phyloP scores from a whole-genome alignment of 768 basidiomycete genomes.

The Mycena maculata region DNA sequence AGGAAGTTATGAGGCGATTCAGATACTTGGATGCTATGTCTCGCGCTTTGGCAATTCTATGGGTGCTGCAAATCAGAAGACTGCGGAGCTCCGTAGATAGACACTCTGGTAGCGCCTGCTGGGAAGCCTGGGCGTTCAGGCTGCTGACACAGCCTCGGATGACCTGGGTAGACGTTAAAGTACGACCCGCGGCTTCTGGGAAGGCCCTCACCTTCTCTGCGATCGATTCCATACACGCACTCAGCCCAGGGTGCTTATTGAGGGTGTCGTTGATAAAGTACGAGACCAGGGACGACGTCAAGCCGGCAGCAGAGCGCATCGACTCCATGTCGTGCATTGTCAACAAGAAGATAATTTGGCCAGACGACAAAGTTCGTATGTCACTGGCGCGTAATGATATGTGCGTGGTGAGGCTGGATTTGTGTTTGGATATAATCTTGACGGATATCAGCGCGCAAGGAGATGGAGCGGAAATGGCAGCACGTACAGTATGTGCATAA shows the following conservation, averaged over 20 bases:
- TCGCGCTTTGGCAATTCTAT: constrained; percentile 84
- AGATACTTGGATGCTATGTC: constrained; percentile 87
- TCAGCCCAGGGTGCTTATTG: constrained; percentile 75
- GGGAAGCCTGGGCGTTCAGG: constrained; percentile 78
- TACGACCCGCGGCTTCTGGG: constrained; percentile 6
- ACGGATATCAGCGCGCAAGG: constrained; percentile 2
- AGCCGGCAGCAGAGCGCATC: constrained; percentile 83
- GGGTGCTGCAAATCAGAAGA: constrained; percentile 84
- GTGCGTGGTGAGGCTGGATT: constrained; percentile 69
- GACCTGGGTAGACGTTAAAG: constrained; percentile 60
- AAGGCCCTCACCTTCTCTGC: constrained; percentile 77
- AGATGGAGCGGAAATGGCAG: not conserved
- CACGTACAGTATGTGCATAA: constrained; percentile 76
- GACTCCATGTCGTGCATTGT: constrained; percentile 90
- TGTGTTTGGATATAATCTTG: constrained; percentile 79
- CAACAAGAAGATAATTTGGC: constrained; percentile 87
- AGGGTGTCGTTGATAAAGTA: constrained; percentile 92
- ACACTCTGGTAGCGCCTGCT: constrained; percentile 77
- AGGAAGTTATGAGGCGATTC: constrained; percentile 86
- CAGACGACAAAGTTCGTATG: constrained; percentile 78
- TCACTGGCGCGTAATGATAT: constrained; percentile 76
- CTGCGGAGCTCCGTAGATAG: constrained; percentile 79
- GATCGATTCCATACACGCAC: constrained; percentile 84
- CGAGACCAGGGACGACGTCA: constrained; percentile 83
- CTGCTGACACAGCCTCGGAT: constrained; percentile 80